These are phyloP conservation scores for Phytopythium mirpurense DNA, from an alignment of 352 stramenopile species.

Conservation along the genomic window DNA sequence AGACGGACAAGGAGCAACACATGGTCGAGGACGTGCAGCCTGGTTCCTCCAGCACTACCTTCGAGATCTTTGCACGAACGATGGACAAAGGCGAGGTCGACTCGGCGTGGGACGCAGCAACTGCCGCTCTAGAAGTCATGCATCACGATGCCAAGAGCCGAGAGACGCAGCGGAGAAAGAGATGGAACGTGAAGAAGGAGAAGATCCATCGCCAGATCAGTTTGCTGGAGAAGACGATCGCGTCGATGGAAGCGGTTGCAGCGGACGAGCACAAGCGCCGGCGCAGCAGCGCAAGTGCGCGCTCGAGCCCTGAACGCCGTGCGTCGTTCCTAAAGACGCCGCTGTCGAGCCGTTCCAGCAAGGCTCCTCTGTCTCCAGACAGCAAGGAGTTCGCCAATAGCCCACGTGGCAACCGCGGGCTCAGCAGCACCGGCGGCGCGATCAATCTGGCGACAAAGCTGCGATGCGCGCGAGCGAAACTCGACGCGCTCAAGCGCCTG, in stretches of 20 bases:
- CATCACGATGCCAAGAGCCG: constrained; percentile 45
- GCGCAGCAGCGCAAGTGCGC: constrained; percentile 26
- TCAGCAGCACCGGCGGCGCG: constrained; percentile 32
- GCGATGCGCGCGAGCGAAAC: constrained; percentile 59
- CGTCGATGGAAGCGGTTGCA: constrained; percentile 53
- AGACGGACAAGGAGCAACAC: not conserved
- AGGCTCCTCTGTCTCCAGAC: constrained; percentile 9
- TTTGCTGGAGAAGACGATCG: constrained; percentile 63
- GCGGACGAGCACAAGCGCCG: constrained; percentile 41
- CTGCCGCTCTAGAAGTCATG: constrained; percentile 43
- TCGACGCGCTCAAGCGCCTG: constrained; percentile 57
- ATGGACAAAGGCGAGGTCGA: constrained; percentile 59
- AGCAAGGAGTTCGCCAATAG: not conserved
- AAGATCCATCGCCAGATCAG: constrained; percentile 67
- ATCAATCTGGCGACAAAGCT: constrained; percentile 54
- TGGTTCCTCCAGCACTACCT: constrained; percentile 6
- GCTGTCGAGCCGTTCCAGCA: constrained; percentile 6
- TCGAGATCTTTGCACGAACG: constrained; percentile 27
- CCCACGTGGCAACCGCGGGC: not conserved
- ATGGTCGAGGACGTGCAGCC: constrained; percentile 2
- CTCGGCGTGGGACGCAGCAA: constrained; percentile 36
- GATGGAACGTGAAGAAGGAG: constrained; percentile 55
- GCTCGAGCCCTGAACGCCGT: constrained; percentile 14
- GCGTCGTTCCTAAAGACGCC: constrained; percentile 11
- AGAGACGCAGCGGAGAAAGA: constrained; percentile 32